Conservation (phyloP, 2,329 filamentous ascomycete species). For the Pseudocercospora eumusae region DNA sequence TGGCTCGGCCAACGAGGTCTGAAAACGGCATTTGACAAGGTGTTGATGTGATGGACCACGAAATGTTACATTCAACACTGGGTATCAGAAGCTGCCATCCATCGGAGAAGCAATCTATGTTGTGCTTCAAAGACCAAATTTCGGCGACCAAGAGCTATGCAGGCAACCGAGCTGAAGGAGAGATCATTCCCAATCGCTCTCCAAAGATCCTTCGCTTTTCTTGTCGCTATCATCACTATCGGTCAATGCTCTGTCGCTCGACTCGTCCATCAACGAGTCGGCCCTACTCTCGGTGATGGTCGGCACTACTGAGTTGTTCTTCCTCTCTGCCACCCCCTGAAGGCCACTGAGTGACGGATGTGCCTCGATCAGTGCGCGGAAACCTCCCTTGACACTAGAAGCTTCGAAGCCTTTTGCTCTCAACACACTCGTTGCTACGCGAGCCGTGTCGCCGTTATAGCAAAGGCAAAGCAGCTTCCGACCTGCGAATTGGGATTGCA, state of each 20-base stretch:
- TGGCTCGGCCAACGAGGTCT: conserved; percentile 52
- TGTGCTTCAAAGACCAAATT: neutral
- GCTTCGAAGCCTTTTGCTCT: conserved; percentile 48
- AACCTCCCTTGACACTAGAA: conserved; percentile 20
- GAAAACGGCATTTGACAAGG: conserved; percentile 50
- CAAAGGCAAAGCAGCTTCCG: conserved; percentile 53
- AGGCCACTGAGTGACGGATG: conserved; percentile 1
- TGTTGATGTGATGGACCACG: conserved; percentile 36
- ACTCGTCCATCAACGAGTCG: conserved; percentile 1
- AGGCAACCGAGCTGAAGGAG: neutral
- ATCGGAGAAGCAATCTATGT: neutral
- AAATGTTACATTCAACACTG: neutral
- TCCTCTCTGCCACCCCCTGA: neutral
- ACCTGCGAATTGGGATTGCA: conserved; percentile 32
- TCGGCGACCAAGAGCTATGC: neutral
- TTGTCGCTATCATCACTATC: conserved; percentile 5
- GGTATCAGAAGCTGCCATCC: neutral
- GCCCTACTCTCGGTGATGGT: neutral
- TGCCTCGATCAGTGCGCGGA: conserved; percentile 7
- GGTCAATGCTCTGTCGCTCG: neutral
- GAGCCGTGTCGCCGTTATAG: conserved; percentile 57
- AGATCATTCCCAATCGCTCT: neutral
- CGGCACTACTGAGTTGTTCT: neutral
- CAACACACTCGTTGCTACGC: conserved; percentile 57
- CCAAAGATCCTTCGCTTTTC: neutral